Evolutionary conservation across 2,329 filamentous ascomycete genomes (phyloP).

Genomic region (Calonectria fujianensis): DNA sequence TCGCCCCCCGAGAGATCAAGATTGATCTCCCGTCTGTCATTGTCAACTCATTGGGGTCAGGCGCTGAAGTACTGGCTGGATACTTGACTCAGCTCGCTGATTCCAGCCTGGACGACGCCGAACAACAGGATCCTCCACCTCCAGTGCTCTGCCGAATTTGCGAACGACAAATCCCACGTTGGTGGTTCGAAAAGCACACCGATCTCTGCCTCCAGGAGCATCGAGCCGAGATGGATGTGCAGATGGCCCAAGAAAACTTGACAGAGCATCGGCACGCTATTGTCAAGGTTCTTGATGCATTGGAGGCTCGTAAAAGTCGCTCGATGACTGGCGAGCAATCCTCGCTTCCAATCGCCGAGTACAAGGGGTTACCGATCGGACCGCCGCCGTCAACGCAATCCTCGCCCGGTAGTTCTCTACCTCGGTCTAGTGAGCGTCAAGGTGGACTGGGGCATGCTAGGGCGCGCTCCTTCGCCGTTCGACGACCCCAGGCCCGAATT

Average conservation of each 20-base stretch:
- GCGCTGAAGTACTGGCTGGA: constrained; percentile 94
- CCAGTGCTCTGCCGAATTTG: constrained; percentile 97
- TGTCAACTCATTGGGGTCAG: constrained; percentile 94
- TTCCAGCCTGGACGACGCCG: constrained; percentile 83
- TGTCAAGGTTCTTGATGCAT: constrained; percentile 93
- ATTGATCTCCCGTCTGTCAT: constrained; percentile 94
- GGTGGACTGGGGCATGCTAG: constrained; percentile 87
- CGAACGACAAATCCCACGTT: constrained; percentile 96
- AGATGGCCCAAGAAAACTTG: constrained; percentile 93
- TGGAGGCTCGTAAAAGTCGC: constrained; percentile 86
- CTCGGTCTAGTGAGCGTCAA: constrained; percentile 83
- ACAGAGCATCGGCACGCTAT: constrained; percentile 95
- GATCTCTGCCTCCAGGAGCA: constrained; percentile 97
- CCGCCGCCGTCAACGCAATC: constrained; percentile 82
- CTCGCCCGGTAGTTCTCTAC: constrained; percentile 82
- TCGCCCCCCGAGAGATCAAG: constrained; percentile 91
- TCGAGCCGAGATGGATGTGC: constrained; percentile 97
- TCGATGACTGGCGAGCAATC: constrained; percentile 74
- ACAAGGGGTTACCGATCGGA: constrained; percentile 91
- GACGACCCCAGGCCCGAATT: constrained; percentile 91
- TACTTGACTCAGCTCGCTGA: constrained; percentile 94
- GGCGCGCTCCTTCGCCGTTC: constrained; percentile 91
- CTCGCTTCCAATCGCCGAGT: constrained; percentile 80
- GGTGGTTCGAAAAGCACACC: constrained; percentile 99
- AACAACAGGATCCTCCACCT: constrained; percentile 86